A percentile compares a stretch with the other conserved stretches of the same genome.
These are phyloP conservation scores for Thraustochytrium striatum DNA, from an alignment of 352 stramenopile genomes.

Conservation along the genomic window DNA sequence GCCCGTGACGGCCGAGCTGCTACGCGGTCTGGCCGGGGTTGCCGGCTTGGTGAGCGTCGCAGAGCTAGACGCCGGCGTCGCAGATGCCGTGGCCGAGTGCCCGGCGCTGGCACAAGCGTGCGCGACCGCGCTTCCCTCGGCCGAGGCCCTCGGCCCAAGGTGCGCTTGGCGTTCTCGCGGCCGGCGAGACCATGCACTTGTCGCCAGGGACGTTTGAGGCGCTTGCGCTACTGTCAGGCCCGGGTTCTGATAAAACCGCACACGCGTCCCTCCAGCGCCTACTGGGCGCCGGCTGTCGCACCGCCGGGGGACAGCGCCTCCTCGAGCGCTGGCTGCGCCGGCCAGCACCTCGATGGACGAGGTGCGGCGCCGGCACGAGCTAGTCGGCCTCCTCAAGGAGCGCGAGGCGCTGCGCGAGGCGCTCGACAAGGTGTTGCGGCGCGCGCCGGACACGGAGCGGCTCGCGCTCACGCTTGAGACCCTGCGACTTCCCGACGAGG, in stretches of 20 bases:
- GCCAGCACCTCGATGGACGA: slow-evolving; percentile 78
- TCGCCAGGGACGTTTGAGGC: slow-evolving; percentile 5
- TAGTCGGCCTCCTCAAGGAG: slow-evolving; percentile 85
- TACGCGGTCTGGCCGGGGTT: background rate
- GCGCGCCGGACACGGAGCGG: slow-evolving; percentile 51
- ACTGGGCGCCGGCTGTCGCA: background rate
- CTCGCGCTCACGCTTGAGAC: background rate
- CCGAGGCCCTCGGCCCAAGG: background rate
- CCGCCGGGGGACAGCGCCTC: slow-evolving; percentile 52
- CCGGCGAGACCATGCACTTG: slow-evolving; percentile 11
- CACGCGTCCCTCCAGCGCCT: background rate
- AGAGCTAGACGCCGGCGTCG: background rate
- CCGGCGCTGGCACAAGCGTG: background rate
- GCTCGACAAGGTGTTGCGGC: slow-evolving; percentile 57
- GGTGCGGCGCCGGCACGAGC: slow-evolving; percentile 81
- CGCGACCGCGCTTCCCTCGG: background rate
- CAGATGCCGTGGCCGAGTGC: background rate
- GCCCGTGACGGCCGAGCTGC: background rate
- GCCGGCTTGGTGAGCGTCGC: background rate
- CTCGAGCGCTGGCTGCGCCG: slow-evolving; percentile 94
- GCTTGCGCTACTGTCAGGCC: background rate
- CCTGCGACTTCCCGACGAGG: slow-evolving; percentile 43
- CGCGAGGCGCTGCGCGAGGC: slow-evolving; percentile 75
- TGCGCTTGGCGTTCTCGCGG: background rate
- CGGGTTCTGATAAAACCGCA: background rate